Evolutionary conservation across 2,329 filamentous ascomycete genomes (phyloP).

Genomic region (Alternaria triticina): DNA sequence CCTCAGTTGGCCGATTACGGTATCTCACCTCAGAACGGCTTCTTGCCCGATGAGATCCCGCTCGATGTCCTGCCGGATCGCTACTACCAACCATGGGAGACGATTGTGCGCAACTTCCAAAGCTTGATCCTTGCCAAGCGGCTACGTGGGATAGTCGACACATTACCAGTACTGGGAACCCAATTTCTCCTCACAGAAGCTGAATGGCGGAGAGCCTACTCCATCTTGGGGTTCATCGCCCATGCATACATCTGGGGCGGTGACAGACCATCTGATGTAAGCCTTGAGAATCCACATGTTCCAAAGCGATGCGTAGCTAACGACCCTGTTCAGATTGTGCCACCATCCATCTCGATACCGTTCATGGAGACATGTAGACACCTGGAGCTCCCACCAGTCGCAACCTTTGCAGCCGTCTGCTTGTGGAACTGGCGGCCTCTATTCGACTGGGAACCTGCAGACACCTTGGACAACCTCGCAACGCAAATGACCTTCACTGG

Average conservation of each 20-base stretch:
- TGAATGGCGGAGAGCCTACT: conserved; percentile 91
- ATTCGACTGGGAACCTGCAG: conserved; percentile 80
- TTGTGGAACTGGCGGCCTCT: conserved; percentile 98
- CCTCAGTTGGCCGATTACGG: conserved; percentile 74
- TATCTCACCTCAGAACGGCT: conserved; percentile 80
- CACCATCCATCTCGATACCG: conserved; percentile 81
- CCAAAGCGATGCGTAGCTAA: conserved; percentile 21
- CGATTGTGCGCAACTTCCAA: conserved; percentile 83
- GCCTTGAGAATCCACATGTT: conserved; percentile 8
- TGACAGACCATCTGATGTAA: conserved; percentile 73
- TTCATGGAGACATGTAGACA: conserved; percentile 76
- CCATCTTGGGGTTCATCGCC: conserved; percentile 77
- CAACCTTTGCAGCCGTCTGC: conserved; percentile 89
- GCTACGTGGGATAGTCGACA: conserved; percentile 78
- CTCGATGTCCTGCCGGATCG: conserved; percentile 81
- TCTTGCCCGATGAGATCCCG: conserved; percentile 82
- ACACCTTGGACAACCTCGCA: conserved; percentile 84
- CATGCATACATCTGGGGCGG: conserved; percentile 93
- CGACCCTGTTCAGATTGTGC: conserved; percentile 62
- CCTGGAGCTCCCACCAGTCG: conserved; percentile 88
- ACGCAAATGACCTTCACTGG: conserved; percentile 92
- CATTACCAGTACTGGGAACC: conserved; percentile 83
- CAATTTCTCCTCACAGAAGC: conserved; percentile 79
- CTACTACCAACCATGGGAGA: conserved; percentile 96
- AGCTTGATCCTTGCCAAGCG: conserved; percentile 84